These are phyloP conservation scores for Chrysanthemum seticuspe DNA, from an alignment of 129 eudicot species.

Conservation along the genomic window DNA sequence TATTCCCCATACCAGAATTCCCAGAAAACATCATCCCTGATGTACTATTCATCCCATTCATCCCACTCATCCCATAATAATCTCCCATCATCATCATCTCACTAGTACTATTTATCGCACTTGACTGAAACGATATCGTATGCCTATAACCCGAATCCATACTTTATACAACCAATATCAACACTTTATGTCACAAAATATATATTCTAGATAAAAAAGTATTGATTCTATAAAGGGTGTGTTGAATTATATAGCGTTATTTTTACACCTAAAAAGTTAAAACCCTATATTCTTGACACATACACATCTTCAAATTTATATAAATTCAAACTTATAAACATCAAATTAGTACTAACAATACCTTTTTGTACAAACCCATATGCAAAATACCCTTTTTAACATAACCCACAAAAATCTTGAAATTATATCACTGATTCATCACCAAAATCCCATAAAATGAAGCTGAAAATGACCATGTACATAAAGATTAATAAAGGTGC, in stretches of 20 bases:
- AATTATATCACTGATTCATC: slow-evolving; percentile 11
- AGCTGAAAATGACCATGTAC: slow-evolving; percentile 18
- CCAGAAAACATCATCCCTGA: slow-evolving; percentile 33
- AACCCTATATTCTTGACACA: slow-evolving; percentile 32
- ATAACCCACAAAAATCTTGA: slow-evolving; percentile 13
- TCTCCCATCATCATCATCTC: slow-evolving; percentile 56
- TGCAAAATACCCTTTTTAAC: slow-evolving; percentile 9
- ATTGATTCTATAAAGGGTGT: slow-evolving; percentile 20
- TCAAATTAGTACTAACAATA: slow-evolving; percentile 1
- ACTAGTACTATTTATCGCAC: slow-evolving; percentile 37
- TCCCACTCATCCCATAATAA: slow-evolving; percentile 31
- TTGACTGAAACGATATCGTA: slow-evolving; percentile 48
- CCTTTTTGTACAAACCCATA: slow-evolving; percentile 21
- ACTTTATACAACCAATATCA: slow-evolving; percentile 9
- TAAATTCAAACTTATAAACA: not conserved
- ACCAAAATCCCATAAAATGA: slow-evolving; percentile 15
- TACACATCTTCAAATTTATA: slow-evolving; percentile 13
- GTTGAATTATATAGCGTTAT: slow-evolving; percentile 35
- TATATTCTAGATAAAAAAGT: slow-evolving; percentile 24
- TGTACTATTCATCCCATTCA: slow-evolving; percentile 15
- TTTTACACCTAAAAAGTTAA: slow-evolving; percentile 27
- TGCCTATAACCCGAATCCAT: slow-evolving; percentile 50
- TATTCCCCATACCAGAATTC: slow-evolving; percentile 41
- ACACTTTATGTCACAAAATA: slow-evolving; percentile 15
- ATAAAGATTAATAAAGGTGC: slow-evolving; percentile 12